phyloP scores from a whole-genome alignment of 2,329 filamentous ascomycete genomes.

The Lachnellula occidentalis region DNA sequence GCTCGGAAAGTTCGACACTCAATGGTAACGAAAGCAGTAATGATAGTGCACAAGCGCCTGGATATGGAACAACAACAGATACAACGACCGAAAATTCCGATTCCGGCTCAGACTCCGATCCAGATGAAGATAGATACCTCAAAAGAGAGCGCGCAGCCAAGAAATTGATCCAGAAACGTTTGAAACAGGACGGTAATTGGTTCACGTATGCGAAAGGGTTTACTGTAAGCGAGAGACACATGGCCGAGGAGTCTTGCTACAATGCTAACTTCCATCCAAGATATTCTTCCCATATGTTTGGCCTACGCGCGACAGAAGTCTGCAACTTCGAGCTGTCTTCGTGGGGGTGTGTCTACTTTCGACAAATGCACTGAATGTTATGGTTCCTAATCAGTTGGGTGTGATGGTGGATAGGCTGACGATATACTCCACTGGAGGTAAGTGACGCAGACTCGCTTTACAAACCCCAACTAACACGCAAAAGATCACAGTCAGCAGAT shows the following conservation, averaged over 20 bases:
- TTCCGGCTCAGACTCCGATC: slow-evolving; percentile 11
- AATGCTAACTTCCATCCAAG: slow-evolving; percentile 31
- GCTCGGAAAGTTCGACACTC: slow-evolving; percentile 17
- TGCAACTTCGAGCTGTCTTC: slow-evolving; percentile 63
- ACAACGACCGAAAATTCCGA: slow-evolving; percentile 16
- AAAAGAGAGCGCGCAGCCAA: slow-evolving; percentile 47
- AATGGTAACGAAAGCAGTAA: slow-evolving; percentile 20
- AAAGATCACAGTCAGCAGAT: slow-evolving; percentile 37
- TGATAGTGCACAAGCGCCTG: background rate
- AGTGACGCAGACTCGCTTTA: slow-evolving; percentile 1
- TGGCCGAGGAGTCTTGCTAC: slow-evolving; percentile 2
- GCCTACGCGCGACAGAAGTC: slow-evolving; percentile 58
- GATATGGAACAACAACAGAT: slow-evolving; percentile 14
- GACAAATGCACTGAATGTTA: slow-evolving; percentile 66
- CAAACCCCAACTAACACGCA: background rate
- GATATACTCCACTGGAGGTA: slow-evolving; percentile 33
- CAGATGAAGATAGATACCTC: slow-evolving; percentile 49
- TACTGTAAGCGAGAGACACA: slow-evolving; percentile 35
- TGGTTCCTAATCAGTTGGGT: slow-evolving; percentile 77
- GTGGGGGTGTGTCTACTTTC: slow-evolving; percentile 64
- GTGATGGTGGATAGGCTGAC: slow-evolving; percentile 68
- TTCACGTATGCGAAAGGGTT: slow-evolving; percentile 72
- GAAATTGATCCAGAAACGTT: slow-evolving; percentile 59
- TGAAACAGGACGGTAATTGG: slow-evolving; percentile 73
- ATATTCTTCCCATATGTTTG: slow-evolving; percentile 76